Percentiles rank a stretch among this genome's conserved stretches.
These are phyloP conservation scores for Vitis hybrid DNA, from an alignment of 177 flowering plant genomes.

Conservation along the genomic window DNA sequence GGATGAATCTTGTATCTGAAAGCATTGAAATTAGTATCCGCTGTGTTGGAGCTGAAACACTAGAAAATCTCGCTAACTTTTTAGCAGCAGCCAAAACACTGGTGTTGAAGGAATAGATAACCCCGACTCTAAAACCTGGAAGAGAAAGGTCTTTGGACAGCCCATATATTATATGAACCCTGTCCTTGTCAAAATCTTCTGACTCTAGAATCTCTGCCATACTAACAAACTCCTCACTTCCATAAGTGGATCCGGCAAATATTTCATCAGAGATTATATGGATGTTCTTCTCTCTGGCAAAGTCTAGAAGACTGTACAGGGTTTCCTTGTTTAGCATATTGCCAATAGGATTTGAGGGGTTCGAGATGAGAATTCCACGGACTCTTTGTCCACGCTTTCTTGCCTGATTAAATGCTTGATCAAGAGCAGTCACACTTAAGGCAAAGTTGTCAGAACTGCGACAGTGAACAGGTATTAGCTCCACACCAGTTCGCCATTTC, in stretches of 20 bases:
- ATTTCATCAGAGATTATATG: constrained; percentile 54
- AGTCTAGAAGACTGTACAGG: constrained; percentile 32
- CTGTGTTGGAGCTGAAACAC: constrained; percentile 43
- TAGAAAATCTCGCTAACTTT: constrained; percentile 38
- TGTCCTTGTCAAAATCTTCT: constrained; percentile 35
- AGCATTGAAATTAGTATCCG: constrained; percentile 36
- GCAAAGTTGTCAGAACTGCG: constrained; percentile 43
- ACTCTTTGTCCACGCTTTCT: constrained; percentile 36
- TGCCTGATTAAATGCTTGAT: constrained; percentile 46
- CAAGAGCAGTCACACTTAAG: constrained; percentile 33
- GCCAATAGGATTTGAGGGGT: constrained; percentile 60
- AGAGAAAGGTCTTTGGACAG: constrained; percentile 55
- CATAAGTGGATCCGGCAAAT: constrained; percentile 46
- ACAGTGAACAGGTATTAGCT: constrained; percentile 49
- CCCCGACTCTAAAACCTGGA: constrained; percentile 52
- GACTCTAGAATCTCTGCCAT: constrained; percentile 41
- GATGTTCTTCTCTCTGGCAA: constrained; percentile 52
- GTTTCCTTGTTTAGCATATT: constrained; percentile 30
- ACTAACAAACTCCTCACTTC: constrained; percentile 43
- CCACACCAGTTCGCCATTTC: constrained; percentile 45
- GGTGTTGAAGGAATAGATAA: constrained; percentile 37
- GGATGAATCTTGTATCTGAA: constrained; percentile 37
- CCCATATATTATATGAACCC: constrained; percentile 50
- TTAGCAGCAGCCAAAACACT: constrained; percentile 39
- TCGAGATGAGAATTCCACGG: constrained; percentile 47